Percentiles rank a stretch among this genome's conserved stretches.
These are phyloP conservation scores for Pleurotus salmoneostramineus DNA, from an alignment of 768 basidiomycete genomes.

Conservation along the genomic window DNA sequence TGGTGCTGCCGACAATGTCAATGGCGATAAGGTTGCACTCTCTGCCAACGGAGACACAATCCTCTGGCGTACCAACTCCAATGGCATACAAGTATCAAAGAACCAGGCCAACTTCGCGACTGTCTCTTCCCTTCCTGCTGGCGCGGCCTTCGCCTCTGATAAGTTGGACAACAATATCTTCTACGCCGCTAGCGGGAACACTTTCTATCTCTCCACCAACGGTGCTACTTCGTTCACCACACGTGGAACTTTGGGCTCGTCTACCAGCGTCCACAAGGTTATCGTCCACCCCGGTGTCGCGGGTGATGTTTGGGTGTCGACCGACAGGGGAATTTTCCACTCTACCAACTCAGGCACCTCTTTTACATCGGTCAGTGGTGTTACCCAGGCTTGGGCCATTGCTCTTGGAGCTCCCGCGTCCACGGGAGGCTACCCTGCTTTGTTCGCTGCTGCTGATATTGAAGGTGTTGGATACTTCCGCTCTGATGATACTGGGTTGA, in stretches of 20 bases:
- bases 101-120: slow-evolving; percentile 42
- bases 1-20: slow-evolving; percentile 47
- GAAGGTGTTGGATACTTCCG: slow-evolving; percentile 49
- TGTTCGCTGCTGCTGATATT: slow-evolving; percentile 53
- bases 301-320: slow-evolving; percentile 64
- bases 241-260: slow-evolving; percentile 40
- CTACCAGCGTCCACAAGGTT: slow-evolving; percentile 46
- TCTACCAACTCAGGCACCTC: slow-evolving; percentile 47
- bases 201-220: slow-evolving; percentile 60
- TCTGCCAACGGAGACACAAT: slow-evolving; percentile 55
- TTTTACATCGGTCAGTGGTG: slow-evolving; percentile 41
- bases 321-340: slow-evolving; percentile 54
- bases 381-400: slow-evolving; percentile 53
- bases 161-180: slow-evolving; percentile 53
- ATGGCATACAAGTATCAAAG: slow-evolving; percentile 51
- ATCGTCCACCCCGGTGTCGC: slow-evolving; percentile 49
- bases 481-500: slow-evolving; percentile 50
- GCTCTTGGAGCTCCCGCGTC: slow-evolving; percentile 50
- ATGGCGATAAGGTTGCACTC: slow-evolving; percentile 38
- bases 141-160: slow-evolving; percentile 58
- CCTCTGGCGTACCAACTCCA: slow-evolving; percentile 48
- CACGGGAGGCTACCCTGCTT: slow-evolving; percentile 47
- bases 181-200: slow-evolving; percentile 54
- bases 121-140: slow-evolving; percentile 49
- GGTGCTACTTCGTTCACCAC: slow-evolving; percentile 42